These are phyloP conservation scores for Arachis hypogaea DNA, from an alignment of 306 rosid genomes.

Conservation along the genomic window DNA sequence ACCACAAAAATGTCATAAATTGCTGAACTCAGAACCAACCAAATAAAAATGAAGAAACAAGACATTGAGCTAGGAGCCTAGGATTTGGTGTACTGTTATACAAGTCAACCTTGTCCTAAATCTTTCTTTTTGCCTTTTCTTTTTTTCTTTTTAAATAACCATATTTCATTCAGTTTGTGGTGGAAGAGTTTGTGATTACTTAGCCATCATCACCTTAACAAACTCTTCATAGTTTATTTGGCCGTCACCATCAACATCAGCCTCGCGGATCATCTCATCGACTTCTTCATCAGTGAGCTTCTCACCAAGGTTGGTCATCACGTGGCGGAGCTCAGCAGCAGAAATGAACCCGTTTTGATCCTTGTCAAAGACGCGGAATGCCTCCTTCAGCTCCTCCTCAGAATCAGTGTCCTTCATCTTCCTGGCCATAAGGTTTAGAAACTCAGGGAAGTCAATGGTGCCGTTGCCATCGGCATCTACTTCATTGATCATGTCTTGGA, in stretches of 20 bases:
- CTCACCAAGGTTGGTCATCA: conserved; percentile 91
- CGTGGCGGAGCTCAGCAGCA: conserved; percentile 92
- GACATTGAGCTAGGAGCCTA: conserved; percentile 1
- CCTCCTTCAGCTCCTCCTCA: conserved; percentile 88
- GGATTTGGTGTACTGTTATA: conserved; percentile 11
- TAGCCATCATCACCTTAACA: conserved; percentile 94
- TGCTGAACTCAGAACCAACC: conserved; percentile 42
- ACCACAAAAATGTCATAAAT: conserved; percentile 31
- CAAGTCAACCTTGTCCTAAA: conserved; percentile 33
- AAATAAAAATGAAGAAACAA: conserved; percentile 23
- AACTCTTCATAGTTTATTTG: conserved; percentile 86
- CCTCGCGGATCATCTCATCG: conserved; percentile 90
- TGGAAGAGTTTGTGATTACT: conserved; percentile 44
- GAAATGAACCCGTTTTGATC: conserved; percentile 93
- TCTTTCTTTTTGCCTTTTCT: background rate
- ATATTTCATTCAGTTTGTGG: conserved; percentile 8
- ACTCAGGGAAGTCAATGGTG: conserved; percentile 85
- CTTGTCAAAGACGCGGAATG: conserved; percentile 85
- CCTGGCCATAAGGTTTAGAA: conserved; percentile 87
- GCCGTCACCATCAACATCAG: conserved; percentile 93
- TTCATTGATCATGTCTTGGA: conserved; percentile 90
- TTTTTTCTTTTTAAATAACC: background rate
- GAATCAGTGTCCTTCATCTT: conserved; percentile 95
- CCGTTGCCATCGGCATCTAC: conserved; percentile 91
- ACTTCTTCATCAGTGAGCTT: conserved; percentile 89